A percentile compares a stretch with the other conserved stretches of the same genome.
phyloP scores from a whole-genome alignment of 371 early-diverging fungal genomes.

The Basidiobolus meristosporus region DNA sequence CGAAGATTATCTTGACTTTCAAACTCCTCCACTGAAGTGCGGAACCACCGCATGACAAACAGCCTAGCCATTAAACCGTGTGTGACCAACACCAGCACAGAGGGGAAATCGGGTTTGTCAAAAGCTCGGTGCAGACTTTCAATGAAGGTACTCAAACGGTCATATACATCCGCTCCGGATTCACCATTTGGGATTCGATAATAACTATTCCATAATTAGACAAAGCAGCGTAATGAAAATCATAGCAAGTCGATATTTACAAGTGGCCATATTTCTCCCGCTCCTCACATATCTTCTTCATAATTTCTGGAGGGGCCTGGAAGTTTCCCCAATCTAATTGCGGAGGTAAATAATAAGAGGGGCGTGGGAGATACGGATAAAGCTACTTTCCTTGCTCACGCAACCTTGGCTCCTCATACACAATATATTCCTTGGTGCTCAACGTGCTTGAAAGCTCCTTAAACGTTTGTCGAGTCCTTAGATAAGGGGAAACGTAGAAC shows the following conservation, averaged over 20 bases:
- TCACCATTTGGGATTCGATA: constrained; percentile 10
- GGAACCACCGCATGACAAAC: constrained; percentile 9
- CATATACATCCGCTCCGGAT: constrained; percentile 9
- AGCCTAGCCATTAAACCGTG: constrained; percentile 7
- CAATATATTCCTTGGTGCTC: constrained; percentile 1
- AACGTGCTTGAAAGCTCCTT: constrained; percentile 3
- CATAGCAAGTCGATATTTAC: no score
- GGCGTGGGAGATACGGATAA: background rate
- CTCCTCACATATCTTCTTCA: constrained; percentile 4
- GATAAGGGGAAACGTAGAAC: constrained; percentile 8
- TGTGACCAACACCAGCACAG: constrained; percentile 4
- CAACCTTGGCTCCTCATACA: constrained; percentile 7
- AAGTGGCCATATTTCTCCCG: constrained; percentile 6
- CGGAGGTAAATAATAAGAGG: background rate
- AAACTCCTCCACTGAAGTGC: constrained; percentile 7
- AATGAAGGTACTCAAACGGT: constrained; percentile 7
- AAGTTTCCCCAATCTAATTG: constrained; percentile 10
- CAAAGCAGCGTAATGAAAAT: background rate
- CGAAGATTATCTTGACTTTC: constrained; percentile 7
- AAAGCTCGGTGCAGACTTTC: constrained; percentile 9
- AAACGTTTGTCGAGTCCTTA: constrained; percentile 7
- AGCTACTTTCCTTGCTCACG: constrained; percentile 4
- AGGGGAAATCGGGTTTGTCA: constrained; percentile 4
- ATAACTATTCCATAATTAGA: constrained; percentile 3
- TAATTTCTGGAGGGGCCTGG: constrained; percentile 3